phyloP scores from a whole-genome alignment of 2,329 filamentous ascomycete genomes.

The Nigrospora sphaerica region DNA sequence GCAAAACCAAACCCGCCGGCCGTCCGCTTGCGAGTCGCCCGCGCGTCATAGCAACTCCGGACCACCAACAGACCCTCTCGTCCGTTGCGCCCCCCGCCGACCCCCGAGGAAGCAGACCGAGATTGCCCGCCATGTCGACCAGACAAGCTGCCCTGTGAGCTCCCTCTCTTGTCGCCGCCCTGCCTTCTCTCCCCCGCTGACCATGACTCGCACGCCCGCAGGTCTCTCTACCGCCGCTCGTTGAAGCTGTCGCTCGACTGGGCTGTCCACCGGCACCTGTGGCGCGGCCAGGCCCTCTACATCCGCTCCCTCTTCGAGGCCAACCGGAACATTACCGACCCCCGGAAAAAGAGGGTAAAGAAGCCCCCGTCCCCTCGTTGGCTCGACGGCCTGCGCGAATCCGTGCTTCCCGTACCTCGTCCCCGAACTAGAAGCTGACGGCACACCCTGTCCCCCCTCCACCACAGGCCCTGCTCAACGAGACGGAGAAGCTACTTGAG shows the following conservation, averaged over 20 bases:
- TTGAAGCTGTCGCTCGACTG: slow-evolving; percentile 93
- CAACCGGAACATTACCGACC: slow-evolving; percentile 78
- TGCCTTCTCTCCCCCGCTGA: too few relatives aligned
- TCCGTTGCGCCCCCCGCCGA: too few relatives aligned
- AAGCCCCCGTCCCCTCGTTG: too few relatives aligned
- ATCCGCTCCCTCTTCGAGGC: slow-evolving; percentile 93
- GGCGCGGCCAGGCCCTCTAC: slow-evolving; percentile 94
- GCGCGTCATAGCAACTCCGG: too few relatives aligned
- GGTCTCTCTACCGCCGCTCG: slow-evolving; percentile 81
- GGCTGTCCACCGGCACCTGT: slow-evolving; percentile 86
- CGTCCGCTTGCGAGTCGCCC: too few relatives aligned
- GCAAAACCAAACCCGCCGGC: too few relatives aligned
- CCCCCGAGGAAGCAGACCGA: neutral
- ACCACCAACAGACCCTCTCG: too few relatives aligned
- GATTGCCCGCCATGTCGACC: slow-evolving; percentile 30
- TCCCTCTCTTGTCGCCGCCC: neutral
- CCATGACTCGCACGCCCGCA: slow-evolving; percentile 17
- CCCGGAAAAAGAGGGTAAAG: slow-evolving; percentile 75
- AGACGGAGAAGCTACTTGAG: slow-evolving; percentile 81
- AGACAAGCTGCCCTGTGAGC: slow-evolving; percentile 46
- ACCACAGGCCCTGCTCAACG: slow-evolving; percentile 67
- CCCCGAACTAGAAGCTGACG: slow-evolving; percentile 4
- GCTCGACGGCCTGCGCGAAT: too few relatives aligned
- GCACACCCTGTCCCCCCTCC: neutral
- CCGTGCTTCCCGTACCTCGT: neutral